phyloP scores from a whole-genome alignment of 106 monocot genomes.

The Allium sativum region DNA sequence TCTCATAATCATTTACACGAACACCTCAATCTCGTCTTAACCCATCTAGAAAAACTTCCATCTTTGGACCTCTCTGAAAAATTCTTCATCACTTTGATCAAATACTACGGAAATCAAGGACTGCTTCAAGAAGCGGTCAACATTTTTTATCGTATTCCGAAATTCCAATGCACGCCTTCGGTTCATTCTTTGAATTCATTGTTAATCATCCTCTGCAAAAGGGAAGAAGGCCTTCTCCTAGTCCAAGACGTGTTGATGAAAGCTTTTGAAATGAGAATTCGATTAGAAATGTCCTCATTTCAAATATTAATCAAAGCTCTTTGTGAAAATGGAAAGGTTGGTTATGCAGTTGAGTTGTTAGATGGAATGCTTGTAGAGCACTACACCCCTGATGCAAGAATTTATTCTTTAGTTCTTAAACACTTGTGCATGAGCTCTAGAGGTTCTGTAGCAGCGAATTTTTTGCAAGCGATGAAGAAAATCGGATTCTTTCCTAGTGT shows the following conservation, averaged over 20 bases:
- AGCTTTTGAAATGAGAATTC: conserved; percentile 30
- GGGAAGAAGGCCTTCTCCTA: conserved; percentile 29
- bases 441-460: conserved; percentile 18
- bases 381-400: conserved; percentile 24
- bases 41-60: conserved; percentile 32
- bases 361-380: conserved; percentile 34
- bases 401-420: conserved; percentile 38
- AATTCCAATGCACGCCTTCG: conserved; percentile 41
- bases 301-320: conserved; percentile 42
- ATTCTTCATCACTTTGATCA: conserved; percentile 33
- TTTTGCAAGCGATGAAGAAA: conserved; percentile 41
- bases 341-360: conserved; percentile 35
- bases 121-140: conserved; percentile 43
- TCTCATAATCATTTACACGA: conserved; percentile 11
- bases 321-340: conserved; percentile 37
- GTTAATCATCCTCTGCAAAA: conserved; percentile 37
- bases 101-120: conserved; percentile 22
- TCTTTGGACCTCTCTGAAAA: conserved; percentile 33
- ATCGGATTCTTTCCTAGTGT: conserved; percentile 25
- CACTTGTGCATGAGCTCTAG: conserved; percentile 19
- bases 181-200: conserved; percentile 43
- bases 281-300: conserved; percentile 41
- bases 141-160: conserved; percentile 56
- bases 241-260: conserved; percentile 42
- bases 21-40: conserved; percentile 22